Evolutionary conservation across 2,329 filamentous ascomycete genomes (phyloP).

Genomic region (Colletotrichum paranaense): DNA sequence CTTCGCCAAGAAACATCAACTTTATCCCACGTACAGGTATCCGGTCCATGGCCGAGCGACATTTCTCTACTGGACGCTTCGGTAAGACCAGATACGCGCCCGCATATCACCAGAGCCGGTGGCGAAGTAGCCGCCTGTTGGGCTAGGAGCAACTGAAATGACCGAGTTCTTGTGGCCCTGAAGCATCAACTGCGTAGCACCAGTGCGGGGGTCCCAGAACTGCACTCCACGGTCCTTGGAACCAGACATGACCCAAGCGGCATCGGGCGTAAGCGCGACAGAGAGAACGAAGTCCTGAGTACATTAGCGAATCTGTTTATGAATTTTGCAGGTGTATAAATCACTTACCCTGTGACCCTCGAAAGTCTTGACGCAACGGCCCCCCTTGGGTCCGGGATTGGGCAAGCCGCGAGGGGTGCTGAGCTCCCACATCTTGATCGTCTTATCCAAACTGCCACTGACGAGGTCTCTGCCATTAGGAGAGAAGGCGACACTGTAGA

Average conservation of each 20-base stretch:
- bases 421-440: slow-evolving; percentile 99
- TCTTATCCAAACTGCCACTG: slow-evolving; percentile 95
- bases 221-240: slow-evolving; percentile 98
- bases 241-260: slow-evolving; percentile 94
- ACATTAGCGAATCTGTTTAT: slow-evolving; percentile 41
- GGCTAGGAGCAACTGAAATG: slow-evolving; percentile 95
- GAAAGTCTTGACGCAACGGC: slow-evolving; percentile 95
- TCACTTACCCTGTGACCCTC: slow-evolving; percentile 88
- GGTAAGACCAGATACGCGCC: slow-evolving; percentile 95
- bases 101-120: slow-evolving; percentile 98
- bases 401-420: slow-evolving; percentile 76
- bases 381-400: slow-evolving; percentile 79
- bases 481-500: slow-evolving; percentile 96
- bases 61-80: slow-evolving; percentile 42
- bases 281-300: slow-evolving; percentile 92
- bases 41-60: background rate
- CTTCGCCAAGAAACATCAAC: background rate
- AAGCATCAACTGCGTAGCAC: slow-evolving; percentile 95
- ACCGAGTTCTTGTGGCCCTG: slow-evolving; percentile 99
- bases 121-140: slow-evolving; percentile 87
- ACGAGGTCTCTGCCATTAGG: slow-evolving; percentile 94
- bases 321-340: background rate
- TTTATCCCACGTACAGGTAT: background rate
- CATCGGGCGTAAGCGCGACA: slow-evolving; percentile 93
- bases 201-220: slow-evolving; percentile 97